Evolutionary conservation across 345 rosid species (phyloP), one percentile per base, ranked within the genome.

Genomic region (Gossypium raimondii): DNA sequence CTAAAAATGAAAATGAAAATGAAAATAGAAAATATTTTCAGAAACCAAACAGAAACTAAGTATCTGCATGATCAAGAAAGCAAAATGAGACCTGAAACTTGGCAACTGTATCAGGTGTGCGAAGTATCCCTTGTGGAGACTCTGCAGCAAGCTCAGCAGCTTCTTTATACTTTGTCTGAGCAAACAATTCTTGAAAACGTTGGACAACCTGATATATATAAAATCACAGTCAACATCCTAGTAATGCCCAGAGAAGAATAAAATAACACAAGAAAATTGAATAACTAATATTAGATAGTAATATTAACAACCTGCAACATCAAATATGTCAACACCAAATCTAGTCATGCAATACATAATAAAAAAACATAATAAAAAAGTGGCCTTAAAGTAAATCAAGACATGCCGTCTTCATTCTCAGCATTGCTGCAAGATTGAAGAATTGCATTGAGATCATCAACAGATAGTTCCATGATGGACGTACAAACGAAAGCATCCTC

Each of bases 81-180:
- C 53, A 58, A 64, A 52, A 17, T 27, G 59, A 27, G 17, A 93
- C 99, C 99, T 96, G 99, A 81, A 96, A 96, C 79, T 93, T 96
- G 72, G 97, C 93, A 67, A 96, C 97, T 20, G 98, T 96, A 68
- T 96, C 99, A 55, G 97, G 97, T 41, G 99, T 96, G 59, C 99
- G 90, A 55, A 96, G 97, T 70, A 93, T 85, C 76, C 99, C 99
- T 75, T 90, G 98, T 6, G 99, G 99, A 71, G 99, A 93, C 80
- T 96, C 97, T 56, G 99, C 97, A 82, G 99, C 99, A 76, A 96
- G 97, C 85, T 96, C 99, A 72, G 99, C 99, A 51, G 99, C 99
- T 85, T 96, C 99, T 81, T 96, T 93, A 80, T 96, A 96, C 83
- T 96, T 96, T 48, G 97, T 93, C 79, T 96, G 99, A 75, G 98